Conservation (phyloP, 2,329 filamentous ascomycete genomes). For the Helotiales sp. region DNA sequence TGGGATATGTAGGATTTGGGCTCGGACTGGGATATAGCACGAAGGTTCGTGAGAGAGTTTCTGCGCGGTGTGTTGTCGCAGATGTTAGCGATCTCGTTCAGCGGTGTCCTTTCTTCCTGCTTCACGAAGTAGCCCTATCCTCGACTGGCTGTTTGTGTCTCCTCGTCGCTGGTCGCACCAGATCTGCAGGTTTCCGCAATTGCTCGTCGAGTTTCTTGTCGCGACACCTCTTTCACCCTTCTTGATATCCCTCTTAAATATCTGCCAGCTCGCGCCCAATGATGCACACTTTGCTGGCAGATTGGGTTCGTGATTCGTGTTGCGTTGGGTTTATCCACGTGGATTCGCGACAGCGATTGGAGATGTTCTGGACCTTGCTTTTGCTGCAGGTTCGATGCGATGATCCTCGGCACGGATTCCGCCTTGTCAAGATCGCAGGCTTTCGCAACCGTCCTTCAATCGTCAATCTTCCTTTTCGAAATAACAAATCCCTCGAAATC, state of each 20-base stretch:
- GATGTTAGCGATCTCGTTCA: neutral
- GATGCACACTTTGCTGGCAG: neutral
- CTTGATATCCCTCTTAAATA: no score
- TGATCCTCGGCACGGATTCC: neutral
- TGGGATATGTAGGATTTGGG: neutral
- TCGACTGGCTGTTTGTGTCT: neutral
- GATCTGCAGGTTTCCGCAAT: neutral
- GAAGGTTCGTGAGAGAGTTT: neutral
- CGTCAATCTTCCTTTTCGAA: neutral
- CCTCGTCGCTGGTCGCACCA: neutral
- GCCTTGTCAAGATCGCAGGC: neutral
- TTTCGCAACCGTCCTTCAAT: neutral
- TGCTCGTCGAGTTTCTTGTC: neutral
- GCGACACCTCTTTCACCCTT: no score
- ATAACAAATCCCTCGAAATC: neutral
- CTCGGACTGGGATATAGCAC: neutral
- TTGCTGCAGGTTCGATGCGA: no score
- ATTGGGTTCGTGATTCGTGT: neutral
- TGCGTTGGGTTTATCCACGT: neutral
- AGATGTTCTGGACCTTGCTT: neutral
- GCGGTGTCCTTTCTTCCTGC: neutral
- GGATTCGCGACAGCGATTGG: slow-evolving; percentile 1
- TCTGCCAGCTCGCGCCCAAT: no score
- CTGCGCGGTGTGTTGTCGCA: no score
- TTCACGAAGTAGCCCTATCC: neutral